Base-by-base conservation (phyloP, 352 stramenopile genomes). In the Pythium apleroticum region DNA sequence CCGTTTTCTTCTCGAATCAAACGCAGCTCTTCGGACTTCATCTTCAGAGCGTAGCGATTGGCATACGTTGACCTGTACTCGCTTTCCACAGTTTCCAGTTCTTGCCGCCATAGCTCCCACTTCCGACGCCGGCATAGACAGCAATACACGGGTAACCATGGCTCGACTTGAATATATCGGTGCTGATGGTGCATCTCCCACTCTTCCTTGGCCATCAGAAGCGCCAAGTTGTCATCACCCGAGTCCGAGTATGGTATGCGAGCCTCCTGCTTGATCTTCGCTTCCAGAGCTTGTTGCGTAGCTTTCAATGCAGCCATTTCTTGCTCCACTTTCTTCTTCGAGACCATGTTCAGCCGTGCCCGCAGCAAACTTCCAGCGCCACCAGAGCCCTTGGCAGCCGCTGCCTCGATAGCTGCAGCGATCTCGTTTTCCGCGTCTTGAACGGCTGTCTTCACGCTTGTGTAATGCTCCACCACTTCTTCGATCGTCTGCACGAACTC, bases 101-200 rank as follows among this genome's bases (percentile, higher is more conserved):
- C 66, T 25, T 68, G 67, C 9, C 80, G 72, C 60, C 60, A 72
- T 25, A 86, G 17, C 50, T 91, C 81, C 81, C 81, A 91, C 31
- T 84, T 85, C n/a, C 70, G 60, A 19, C 81, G 65, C 22, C 83
- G 74, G 58, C 81, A 91, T 22, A 91, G 48, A 48, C 83, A 90
- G 60, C 83, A 91, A 60, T 80, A 90, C 4, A 81, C 12, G 0
- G 74, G 73, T 3, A 78, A 17, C 52, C 24, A 41, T 3, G 62
- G 24, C 0, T 60, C 24, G 30, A 81, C 67, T 4, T 71, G 75
- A 52, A 91, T 88, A 15, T 78, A 78, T 24, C 81, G 79, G 59
- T 91, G 83, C 2, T 90, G 83, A 31, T 91, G 81, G 11, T 88
- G 75, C 46, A 81, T 87, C 61, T 88, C 77, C 83, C 83, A 91